Evolutionary conservation across 2,329 filamentous ascomycete genomes (phyloP), one percentile per base, ranked within the genome.

Genomic region (Apiospora sp.): DNA sequence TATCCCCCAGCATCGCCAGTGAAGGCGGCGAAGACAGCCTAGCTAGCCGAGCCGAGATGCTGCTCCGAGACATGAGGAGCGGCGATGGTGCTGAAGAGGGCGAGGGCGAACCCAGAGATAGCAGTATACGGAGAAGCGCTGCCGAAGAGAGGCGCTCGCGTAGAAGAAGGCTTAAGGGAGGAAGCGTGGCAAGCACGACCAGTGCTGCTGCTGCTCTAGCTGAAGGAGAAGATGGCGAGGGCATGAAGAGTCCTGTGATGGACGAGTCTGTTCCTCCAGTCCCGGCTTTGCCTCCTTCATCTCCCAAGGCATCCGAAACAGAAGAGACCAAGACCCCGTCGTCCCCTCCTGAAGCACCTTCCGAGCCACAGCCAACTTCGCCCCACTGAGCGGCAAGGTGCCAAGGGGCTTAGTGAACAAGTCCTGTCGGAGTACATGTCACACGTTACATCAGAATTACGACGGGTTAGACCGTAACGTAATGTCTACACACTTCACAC

Each of bases 21-120:
- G 76, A 72, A 70, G 75, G 70, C n/a, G 84, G 84, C 69, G 87
- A 89, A 73, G 87, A 95, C 81, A 94, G 97, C 75, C 91, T 98
- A 41, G 95, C 94, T 3, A 93, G 95, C 77, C 90, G 95, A 70
- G 95, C 96, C 2, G 94, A 94, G 1, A 90, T 92, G 75, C 86
- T 98, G 81, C 86, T 98, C 43, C 93, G 97, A 79, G 94, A 94
- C 67, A 92, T 98, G 82, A 87, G 89, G 37, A 88, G 89, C 58
- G 89, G 92, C 68, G 88, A 91, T 58, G 90, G 90, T 64, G 85
- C 87, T 61, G 89, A 89, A 30, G 87, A 86, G 24, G 88, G 87
- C 3, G 84, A 86, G 48, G 84, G 84, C 27, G 85, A 90, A 80
- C 84, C 87, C 83, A 83, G 90, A 72, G 88, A 92, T 77, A 22